Conservation (phyloP, 495 filamentous ascomycete species). For the Hypoxylon crocopeplum region DNA sequence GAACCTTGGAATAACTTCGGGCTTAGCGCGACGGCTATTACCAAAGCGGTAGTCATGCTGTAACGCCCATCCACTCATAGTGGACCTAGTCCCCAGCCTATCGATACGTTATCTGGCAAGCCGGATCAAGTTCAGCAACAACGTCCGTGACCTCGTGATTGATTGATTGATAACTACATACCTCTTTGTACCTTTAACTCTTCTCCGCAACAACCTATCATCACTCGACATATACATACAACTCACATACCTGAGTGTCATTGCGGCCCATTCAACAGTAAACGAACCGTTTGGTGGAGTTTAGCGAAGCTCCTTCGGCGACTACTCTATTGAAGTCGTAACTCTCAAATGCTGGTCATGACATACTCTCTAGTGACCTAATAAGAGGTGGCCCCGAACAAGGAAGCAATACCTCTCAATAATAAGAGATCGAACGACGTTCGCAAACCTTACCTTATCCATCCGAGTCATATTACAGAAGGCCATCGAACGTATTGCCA, state of each 20-base stretch:
- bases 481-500: not conserved
- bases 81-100: constrained; percentile 8
- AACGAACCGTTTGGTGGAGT: not conserved
- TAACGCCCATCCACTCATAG: constrained; percentile 6
- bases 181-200: constrained; percentile 16
- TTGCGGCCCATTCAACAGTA: constrained; percentile 22
- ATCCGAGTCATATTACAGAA: not conserved
- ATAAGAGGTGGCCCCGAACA: not conserved
- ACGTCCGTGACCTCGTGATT: constrained; percentile 36
- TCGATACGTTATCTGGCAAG: constrained; percentile 6
- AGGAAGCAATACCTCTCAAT: no score
- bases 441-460: not conserved
- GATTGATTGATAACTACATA: constrained; percentile 9
- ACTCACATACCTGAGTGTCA: constrained; percentile 11
- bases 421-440: not conserved
- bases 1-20: constrained; percentile 8
- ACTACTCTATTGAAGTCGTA: not conserved
- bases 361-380: constrained; percentile 12
- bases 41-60: constrained; percentile 13
- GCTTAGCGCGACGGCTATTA: not conserved
- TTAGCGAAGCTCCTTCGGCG: constrained; percentile 8
- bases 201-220: constrained; percentile 41
- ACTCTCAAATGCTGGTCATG: not conserved
- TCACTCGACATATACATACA: constrained; percentile 29
- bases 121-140: constrained; percentile 24